phyloP scores from a whole-genome alignment of 2,329 filamentous ascomycete genomes.

The Botrytis galanthina region DNA sequence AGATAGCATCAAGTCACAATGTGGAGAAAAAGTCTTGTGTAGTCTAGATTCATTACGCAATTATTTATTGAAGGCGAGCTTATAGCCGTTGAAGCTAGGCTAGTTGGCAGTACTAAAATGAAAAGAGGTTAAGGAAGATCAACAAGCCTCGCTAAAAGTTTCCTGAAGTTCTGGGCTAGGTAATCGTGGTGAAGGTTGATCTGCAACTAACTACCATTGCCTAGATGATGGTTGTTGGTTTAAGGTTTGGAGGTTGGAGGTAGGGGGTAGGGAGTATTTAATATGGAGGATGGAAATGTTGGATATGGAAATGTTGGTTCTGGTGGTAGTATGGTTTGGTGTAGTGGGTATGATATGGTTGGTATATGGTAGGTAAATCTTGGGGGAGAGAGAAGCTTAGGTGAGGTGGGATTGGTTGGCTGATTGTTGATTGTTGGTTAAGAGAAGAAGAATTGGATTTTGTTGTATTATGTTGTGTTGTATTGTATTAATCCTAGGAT shows the following conservation, averaged over 20 bases:
- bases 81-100: background rate
- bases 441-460: no score
- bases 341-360: no score
- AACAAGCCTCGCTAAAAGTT: background rate
- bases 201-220: background rate
- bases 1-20: background rate
- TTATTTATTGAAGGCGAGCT: background rate
- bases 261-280: no score
- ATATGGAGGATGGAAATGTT: no score
- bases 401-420: no score
- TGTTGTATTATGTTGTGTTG: no score
- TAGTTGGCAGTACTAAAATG: background rate
- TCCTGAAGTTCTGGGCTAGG: background rate
- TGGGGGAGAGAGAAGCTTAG: no score
- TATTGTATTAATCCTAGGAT: no score
- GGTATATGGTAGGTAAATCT: no score
- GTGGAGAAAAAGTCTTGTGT: background rate
- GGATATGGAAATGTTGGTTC: rapidly evolving
- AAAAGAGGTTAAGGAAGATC: background rate
- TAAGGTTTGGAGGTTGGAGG: background rate
- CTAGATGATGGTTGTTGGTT: background rate
- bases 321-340: no score
- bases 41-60: background rate
- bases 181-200: background rate
- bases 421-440: no score